Percentiles rank a stretch among this genome's conserved stretches.
Conservation (phyloP, 768 basidiomycete genomes). For the Grammothele lineata region DNA sequence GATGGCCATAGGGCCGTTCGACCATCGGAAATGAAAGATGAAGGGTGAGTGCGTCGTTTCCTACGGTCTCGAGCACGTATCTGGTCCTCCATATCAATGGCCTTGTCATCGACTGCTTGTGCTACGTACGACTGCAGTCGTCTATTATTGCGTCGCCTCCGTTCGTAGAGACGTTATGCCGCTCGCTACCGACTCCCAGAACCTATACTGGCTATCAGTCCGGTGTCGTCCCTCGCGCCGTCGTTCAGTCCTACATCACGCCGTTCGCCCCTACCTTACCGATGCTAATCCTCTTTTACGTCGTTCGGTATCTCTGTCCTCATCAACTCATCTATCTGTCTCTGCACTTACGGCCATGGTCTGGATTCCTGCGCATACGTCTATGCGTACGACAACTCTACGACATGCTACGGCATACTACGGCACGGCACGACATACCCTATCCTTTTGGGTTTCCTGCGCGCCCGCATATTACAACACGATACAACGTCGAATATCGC, state of each 20-base stretch:
- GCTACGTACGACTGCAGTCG: constrained; percentile 10
- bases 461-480: constrained; percentile 1
- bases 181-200: constrained; percentile 5
- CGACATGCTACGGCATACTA: not conserved
- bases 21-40: constrained; percentile 91
- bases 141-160: too few relatives aligned
- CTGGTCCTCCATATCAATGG: not conserved
- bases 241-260: constrained; percentile 6
- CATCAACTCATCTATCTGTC: constrained; percentile 15
- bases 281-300: constrained; percentile 17
- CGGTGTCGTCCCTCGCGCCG: constrained; percentile 1
- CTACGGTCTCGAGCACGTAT: not conserved
- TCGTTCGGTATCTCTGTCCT: constrained; percentile 12
- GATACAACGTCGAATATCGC: not conserved
- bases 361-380: constrained; percentile 4
- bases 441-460: constrained; percentile 6
- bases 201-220: constrained; percentile 6
- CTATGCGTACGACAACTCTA: constrained; percentile 9
- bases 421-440: not conserved
- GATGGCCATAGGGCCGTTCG: constrained; percentile 48
- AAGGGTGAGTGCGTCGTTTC: constrained; percentile 83
- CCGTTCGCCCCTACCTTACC: constrained; percentile 15
- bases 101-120: constrained; percentile 2
- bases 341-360: constrained; percentile 15
- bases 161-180: constrained; percentile 9